Evolutionary conservation across 805 yeast species (phyloP).

Genomic region (Lachancea waltii): DNA sequence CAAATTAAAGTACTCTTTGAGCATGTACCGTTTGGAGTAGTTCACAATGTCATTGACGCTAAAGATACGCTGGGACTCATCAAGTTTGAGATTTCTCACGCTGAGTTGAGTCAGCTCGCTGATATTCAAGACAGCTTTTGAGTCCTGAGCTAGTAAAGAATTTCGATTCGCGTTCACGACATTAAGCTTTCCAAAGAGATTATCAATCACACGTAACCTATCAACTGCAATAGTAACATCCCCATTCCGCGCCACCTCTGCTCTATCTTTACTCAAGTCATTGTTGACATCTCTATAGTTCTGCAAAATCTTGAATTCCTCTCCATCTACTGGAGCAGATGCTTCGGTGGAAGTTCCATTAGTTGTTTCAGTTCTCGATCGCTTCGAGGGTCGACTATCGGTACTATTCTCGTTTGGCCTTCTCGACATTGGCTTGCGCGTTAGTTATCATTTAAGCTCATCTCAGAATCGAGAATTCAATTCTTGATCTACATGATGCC

Average conservation of each 20-base stretch:
- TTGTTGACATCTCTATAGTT: slow-evolving; percentile 30
- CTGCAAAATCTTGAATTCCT: slow-evolving; percentile 29
- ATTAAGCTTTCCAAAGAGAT: slow-evolving; percentile 39
- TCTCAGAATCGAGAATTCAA: too few species aligned
- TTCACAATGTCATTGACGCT: slow-evolving; percentile 42
- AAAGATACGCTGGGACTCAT: slow-evolving; percentile 46
- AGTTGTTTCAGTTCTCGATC: neutral
- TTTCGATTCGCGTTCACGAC: slow-evolving; percentile 33
- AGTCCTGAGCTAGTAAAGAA: slow-evolving; percentile 50
- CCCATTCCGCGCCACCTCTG: slow-evolving; percentile 50
- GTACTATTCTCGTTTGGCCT: neutral
- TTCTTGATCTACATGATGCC: too few species aligned
- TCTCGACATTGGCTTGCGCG: too few species aligned
- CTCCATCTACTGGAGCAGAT: neutral
- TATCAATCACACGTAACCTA: slow-evolving; percentile 41
- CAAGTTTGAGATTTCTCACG: slow-evolving; percentile 54
- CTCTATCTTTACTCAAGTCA: slow-evolving; percentile 35
- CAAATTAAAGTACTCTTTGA: slow-evolving; percentile 26
- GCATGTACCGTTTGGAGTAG: slow-evolving; percentile 35
- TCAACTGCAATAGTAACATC: slow-evolving; percentile 45
- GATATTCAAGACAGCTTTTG: slow-evolving; percentile 54
- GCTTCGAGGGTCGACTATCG: neutral
- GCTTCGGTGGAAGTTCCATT: neutral
- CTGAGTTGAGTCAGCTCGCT: slow-evolving; percentile 60
- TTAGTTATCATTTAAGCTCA: too few species aligned